Evolutionary conservation across 148 eudicot genomes (phyloP), one percentile per base, ranked within the genome.

Genomic region (Pharnaceum exiguum): DNA sequence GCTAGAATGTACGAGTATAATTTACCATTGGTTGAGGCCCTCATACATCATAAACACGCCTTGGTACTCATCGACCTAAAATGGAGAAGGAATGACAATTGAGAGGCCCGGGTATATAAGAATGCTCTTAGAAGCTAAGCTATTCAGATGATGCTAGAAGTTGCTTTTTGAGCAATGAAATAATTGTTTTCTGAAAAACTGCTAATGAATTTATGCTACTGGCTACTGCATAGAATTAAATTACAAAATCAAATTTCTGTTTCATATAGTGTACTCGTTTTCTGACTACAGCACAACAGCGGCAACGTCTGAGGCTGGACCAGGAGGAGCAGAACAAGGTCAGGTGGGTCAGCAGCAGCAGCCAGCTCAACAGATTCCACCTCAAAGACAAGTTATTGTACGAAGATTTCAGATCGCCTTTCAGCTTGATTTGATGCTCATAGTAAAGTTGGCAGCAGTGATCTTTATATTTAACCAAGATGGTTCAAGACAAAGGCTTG

Each of bases 381-480:
- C 78, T 61, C 96, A 89, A 70, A 78, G 99, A 75, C 99, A 81
- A 71, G 81, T 89, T 63, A 89, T 81, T 60, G 86, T 79, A 25
- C 77, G 99, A 59, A 86, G 99, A 75, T 89, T 89, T 65, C 99
- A 89, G 80, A 82, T 94, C 68, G 96, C 93, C 33, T 76, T 94
- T 69, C 96, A 94, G 47, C 83, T 94, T 51, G 99, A 94, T 72
- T 62, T 89, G 61, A 59, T 80, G 59, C 99, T 94, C 61, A 86
- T 94, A 57, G 42, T 94, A 53, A 94, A 94, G 87, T 78, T 94
- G 77, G 99, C 89, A 50, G 99, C 96, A 16, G 91, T 89, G 19
- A 84, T 94, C 46, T 94, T 94, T 73, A 71, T 94, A 68, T 89
- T 94, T 60, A 89, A 84, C 78, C 99, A 94, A 84, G 99, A 94